Evolutionary conservation across 441 rosid genomes (phyloP).

Genomic region (Manihot esculenta): DNA sequence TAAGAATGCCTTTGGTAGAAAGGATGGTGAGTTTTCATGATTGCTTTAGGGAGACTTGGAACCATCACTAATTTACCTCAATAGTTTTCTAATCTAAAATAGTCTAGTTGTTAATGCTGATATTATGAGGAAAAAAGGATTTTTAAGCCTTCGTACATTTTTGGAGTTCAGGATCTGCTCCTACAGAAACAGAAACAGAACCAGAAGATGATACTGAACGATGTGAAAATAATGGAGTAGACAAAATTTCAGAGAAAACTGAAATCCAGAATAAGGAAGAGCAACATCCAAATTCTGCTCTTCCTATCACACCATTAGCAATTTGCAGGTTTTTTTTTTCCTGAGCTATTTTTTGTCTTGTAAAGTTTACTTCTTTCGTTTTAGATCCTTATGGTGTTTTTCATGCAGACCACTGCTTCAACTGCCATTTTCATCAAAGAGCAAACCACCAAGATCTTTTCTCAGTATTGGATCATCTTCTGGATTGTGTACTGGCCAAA

Average conservation of each 20-base stretch:
- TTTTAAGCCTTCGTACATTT: not conserved
- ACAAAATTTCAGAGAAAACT: slow-evolving; percentile 39
- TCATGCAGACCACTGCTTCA: slow-evolving; percentile 56
- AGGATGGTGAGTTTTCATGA: slow-evolving; percentile 64
- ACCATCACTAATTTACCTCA: not conserved
- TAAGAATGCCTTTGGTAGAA: slow-evolving; percentile 84
- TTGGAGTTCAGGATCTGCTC: slow-evolving; percentile 52
- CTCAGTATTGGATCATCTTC: slow-evolving; percentile 61
- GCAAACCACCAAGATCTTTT: slow-evolving; percentile 68
- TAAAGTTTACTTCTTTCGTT: slow-evolving; percentile 15
- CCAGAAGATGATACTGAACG: slow-evolving; percentile 59
- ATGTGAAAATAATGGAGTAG: slow-evolving; percentile 41
- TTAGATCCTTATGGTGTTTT: slow-evolving; percentile 9
- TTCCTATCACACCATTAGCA: slow-evolving; percentile 60
- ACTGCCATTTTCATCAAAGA: slow-evolving; percentile 57
- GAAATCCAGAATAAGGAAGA: slow-evolving; percentile 56
- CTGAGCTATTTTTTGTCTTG: slow-evolving; percentile 5
- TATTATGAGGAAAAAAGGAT: not conserved
- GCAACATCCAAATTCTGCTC: slow-evolving; percentile 50
- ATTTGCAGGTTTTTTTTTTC: slow-evolving; percentile 49
- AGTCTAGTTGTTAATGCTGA: not conserved
- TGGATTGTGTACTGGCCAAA: slow-evolving; percentile 32
- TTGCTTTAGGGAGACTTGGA: slow-evolving; percentile 12
- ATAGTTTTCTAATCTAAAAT: not conserved
- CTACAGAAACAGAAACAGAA: slow-evolving; percentile 47